Percentiles rank a stretch among this genome's conserved stretches.
Evolutionary conservation across 2,329 filamentous ascomycete genomes (phyloP).

Genomic region (Gnomoniopsis smithogilvyi): DNA sequence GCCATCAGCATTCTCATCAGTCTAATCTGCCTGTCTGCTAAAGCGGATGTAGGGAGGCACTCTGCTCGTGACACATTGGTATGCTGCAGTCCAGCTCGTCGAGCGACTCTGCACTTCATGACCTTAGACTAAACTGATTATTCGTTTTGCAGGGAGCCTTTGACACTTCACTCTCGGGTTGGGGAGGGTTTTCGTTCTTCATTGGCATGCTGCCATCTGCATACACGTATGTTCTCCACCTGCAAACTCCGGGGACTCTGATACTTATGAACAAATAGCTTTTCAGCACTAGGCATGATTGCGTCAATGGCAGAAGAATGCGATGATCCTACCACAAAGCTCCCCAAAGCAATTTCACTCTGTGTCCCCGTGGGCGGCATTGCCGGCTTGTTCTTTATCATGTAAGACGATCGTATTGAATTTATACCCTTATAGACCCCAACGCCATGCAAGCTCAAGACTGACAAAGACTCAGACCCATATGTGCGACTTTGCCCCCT

Average conservation of each 20-base stretch:
- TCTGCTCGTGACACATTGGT: slow-evolving; percentile 45
- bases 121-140: too few species aligned
- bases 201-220: slow-evolving; percentile 58
- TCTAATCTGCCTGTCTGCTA: slow-evolving; percentile 52
- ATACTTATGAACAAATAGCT: slow-evolving; percentile 26
- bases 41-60: slow-evolving; percentile 51
- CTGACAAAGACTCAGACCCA: slow-evolving; percentile 40
- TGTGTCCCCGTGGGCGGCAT: slow-evolving; percentile 51
- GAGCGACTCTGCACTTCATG: not conserved
- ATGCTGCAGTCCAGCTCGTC: slow-evolving; percentile 2
- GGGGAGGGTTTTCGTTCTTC: slow-evolving; percentile 59
- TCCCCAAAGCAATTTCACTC: slow-evolving; percentile 50
- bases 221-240: slow-evolving; percentile 37
- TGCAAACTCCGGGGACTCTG: too few species aligned
- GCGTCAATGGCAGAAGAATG: slow-evolving; percentile 61
- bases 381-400: slow-evolving; percentile 50
- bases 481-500: slow-evolving; percentile 42
- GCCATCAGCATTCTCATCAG: slow-evolving; percentile 54
- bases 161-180: slow-evolving; percentile 53
- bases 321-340: slow-evolving; percentile 45
- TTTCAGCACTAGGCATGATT: slow-evolving; percentile 60
- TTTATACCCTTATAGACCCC: not conserved
- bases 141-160: slow-evolving; percentile 41
- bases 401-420: not conserved
- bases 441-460: not conserved